Evolutionary conservation across 2,329 filamentous ascomycete species (phyloP), one percentile per base, ranked within the genome.

Genomic region (Zymoseptoria tritici): DNA sequence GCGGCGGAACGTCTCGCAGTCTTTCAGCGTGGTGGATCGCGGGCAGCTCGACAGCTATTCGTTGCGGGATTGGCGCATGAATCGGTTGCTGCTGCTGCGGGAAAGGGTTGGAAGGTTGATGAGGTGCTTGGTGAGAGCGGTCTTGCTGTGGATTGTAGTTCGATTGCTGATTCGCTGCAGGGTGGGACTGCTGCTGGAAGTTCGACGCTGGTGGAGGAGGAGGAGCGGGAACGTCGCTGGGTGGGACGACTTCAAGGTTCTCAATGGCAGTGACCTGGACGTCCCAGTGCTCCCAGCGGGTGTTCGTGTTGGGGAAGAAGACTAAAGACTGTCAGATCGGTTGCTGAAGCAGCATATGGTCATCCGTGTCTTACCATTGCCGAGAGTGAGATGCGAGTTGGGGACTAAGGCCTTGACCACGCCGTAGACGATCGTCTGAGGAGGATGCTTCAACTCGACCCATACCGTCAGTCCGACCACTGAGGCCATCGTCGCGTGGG

Each of bases 401-500:
- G 87, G 81, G 19, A 71, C 65, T 57, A 93, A 85, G 66, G 85
- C 81, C 61, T 84, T 82, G 42, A 95, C 88, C 21, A 84, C 83
- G 56, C 90, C 90, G 62, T 85, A 84, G 55, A 93, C 77, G 67
- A 83, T 79, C 61, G 83, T 83, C 22, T 60, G 55, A 2, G 82
- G 80, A 56, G 88, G 87, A 60, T 84, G 79, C 68, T 81, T 83
- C 64, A 94, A 80, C 42, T 86, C 87, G 69, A 94, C 86, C 61
- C 85, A 78, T 76, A 94, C 90, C 61, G 87, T 85, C 73, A 90
- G 82, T 62, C 90, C 90, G 22, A 63, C 55, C 11, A 60, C 57
- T 21, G 50, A 49, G 7, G 51, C 62, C 64, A 64, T 64, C 21
- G n/a, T 62, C 19, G 31, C 60, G 58, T 46, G 55, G 52, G 2